Evolutionary conservation across 176 grass and related monocot genomes (phyloP).

Genomic region (Aegilops tauschii): DNA sequence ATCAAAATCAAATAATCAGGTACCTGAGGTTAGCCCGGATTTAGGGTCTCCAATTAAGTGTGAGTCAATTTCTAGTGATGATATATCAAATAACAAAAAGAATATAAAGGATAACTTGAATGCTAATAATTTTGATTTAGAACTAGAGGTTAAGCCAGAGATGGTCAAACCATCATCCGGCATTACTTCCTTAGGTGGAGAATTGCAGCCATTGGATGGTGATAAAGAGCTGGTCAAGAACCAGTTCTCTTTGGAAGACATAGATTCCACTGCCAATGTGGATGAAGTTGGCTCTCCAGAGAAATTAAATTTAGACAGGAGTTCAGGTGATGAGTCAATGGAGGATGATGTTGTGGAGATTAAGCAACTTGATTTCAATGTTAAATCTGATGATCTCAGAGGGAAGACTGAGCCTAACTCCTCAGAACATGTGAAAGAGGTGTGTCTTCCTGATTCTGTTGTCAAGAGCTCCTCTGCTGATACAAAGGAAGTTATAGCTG

Average conservation of each 20-base stretch:
- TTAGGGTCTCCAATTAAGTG: conserved; percentile 87
- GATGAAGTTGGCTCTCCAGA: conserved; percentile 80
- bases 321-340: conserved; percentile 98
- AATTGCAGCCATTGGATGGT: conserved; percentile 74
- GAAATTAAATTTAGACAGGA: conserved; percentile 97
- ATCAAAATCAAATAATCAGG: conserved; percentile 73
- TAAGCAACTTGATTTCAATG: conserved; percentile 68
- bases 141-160: conserved; percentile 94
- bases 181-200: conserved; percentile 71
- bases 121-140: conserved; percentile 99
- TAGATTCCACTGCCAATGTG: conserved; percentile 62
- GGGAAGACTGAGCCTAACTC: conserved; percentile 46
- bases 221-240: conserved; percentile 74
- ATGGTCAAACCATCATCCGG: conserved; percentile 79
- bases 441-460: conserved; percentile 41
- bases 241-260: conserved; percentile 70
- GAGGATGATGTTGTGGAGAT: conserved; percentile 86
- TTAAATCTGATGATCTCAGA: conserved; percentile 41
- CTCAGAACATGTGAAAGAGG: conserved; percentile 54
- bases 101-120: conserved; percentile 97
- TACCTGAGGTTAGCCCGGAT: conserved; percentile 87
- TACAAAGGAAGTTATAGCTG: conserved; percentile 53
- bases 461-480: conserved; percentile 34
- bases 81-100: conserved; percentile 88
- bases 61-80: conserved; percentile 93